Evolutionary conservation across 495 filamentous ascomycete genomes (phyloP).

Genomic region (Chaetomium fimeti): DNA sequence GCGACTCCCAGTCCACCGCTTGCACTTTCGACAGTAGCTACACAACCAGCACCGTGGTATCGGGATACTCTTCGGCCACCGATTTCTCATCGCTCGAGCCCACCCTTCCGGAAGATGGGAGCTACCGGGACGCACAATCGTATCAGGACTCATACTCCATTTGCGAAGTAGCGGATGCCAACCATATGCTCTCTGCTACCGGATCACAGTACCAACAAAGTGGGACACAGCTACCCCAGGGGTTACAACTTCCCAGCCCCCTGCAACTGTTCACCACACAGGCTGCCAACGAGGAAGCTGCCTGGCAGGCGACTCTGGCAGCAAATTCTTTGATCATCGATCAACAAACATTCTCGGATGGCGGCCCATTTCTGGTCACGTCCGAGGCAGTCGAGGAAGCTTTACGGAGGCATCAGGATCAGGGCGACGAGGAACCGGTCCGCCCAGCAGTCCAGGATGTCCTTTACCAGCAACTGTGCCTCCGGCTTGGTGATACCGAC

Average conservation of each 20-base stretch:
- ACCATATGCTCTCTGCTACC: conserved; percentile 11
- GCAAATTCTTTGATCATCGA: conserved; percentile 4
- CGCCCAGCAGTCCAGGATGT: conserved; percentile 22
- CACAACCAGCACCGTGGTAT: conserved; percentile 3
- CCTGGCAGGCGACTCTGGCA: conserved; percentile 15
- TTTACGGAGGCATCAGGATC: background rate
- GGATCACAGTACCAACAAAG: conserved; percentile 14
- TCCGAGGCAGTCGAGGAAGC: conserved; percentile 10
- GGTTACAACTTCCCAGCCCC: background rate
- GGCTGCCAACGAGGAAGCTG: conserved; percentile 12
- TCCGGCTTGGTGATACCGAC: background rate
- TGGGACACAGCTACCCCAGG: conserved; percentile 8
- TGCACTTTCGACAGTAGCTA: conserved; percentile 14
- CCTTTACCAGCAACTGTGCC: conserved; percentile 14
- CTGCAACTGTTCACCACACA: background rate
- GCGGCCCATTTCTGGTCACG: conserved; percentile 2
- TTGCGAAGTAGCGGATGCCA: background rate
- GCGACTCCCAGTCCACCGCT: conserved; percentile 13
- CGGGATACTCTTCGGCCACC: conserved; percentile 3
- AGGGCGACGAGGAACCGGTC: background rate
- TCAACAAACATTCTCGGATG: too few relatives aligned
- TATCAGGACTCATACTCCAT: background rate
- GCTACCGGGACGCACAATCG: background rate
- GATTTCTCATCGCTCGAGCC: conserved; percentile 1
- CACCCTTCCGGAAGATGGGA: background rate